Conservation (phyloP, 805 yeast species). For the Wickerhamiella azymoides region DNA sequence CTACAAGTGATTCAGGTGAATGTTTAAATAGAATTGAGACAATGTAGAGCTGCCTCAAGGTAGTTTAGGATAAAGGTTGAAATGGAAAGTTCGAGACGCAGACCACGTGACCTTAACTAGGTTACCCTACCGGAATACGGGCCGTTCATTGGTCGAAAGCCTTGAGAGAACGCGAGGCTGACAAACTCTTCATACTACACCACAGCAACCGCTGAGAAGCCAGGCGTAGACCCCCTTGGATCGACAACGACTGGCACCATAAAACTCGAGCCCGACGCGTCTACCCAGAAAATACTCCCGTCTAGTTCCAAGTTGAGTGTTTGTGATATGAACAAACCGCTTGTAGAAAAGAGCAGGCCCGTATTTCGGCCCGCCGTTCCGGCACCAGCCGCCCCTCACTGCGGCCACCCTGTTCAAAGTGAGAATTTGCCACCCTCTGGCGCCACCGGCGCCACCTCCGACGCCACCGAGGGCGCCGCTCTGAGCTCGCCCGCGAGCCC, state of each 20-base stretch:
- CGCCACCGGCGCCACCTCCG: not conserved
- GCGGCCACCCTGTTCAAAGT: not conserved
- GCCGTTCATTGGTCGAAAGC: not conserved
- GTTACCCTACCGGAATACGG: not conserved
- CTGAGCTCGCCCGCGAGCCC: too few relatives aligned
- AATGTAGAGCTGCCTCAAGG: too few relatives aligned
- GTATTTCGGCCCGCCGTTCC: not conserved
- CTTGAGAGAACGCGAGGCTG: not conserved
- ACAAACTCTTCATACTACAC: not conserved
- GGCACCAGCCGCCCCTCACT: not conserved
- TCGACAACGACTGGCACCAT: not conserved
- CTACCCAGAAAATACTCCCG: not conserved
- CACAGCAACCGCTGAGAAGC: not conserved
- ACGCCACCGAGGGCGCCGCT: not conserved
- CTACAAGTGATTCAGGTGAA: too few relatives aligned
- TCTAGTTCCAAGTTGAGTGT: not conserved
- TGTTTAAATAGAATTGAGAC: too few relatives aligned
- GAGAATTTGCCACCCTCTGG: not conserved
- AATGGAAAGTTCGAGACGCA: not conserved
- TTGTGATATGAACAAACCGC: not conserved
- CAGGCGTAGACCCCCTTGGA: not conserved
- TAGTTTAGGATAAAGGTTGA: not conserved
- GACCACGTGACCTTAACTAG: not conserved
- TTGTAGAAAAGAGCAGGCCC: not conserved
- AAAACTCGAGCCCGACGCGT: not conserved